Base-by-base conservation (phyloP, 164 flowering plant genomes). In the Umbilicus rupestris region DNA sequence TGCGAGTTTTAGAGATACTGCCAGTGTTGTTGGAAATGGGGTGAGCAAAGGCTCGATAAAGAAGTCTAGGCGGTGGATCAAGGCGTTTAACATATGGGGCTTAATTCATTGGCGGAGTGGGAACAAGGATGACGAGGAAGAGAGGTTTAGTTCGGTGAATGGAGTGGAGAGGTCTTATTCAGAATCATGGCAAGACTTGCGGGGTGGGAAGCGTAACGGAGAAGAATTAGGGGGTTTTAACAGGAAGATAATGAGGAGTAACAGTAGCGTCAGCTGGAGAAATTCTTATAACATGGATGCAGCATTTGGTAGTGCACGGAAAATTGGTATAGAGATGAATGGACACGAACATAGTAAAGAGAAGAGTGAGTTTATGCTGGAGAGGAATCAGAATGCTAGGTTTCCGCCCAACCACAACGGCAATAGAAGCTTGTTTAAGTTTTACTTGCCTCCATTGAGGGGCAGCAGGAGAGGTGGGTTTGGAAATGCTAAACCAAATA, bases 101-200 rank as follows among this genome's bases (percentile, higher is more conserved):
- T 77, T 94, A 44, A 89, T 94, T 37, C 72, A 88, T 69, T 66
- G 86, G 75, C 74, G 86, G 31, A 73, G 74, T 19, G 80, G 83
- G 9, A 76, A 66, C 62, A 86, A 85, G 47, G 84, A 87, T 2
- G 98, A 85, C 30, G 88, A 84, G 19, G 92, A 87, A 4, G 87
- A 82, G 39, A 86, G 85, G 79, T 80, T 64, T 33, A 77, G 80
- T 55, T 78, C 88, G 64, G 70, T 58, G 5, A 88, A 83, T 73
- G 92, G 86, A 52, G 94, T 94, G n/a, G 90, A 84, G 75, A 78
- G 96, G 62, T 94, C 97, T 0, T 72, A 72, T 31, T 94, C 98
- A 0, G 95, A 87, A 72, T 86, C 97, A 2, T 94, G 97, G 96
- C 94, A 73, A 29, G 98, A 87, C 63, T 64, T 83, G 26, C 73